These are phyloP conservation scores for Fusarium annulatum DNA, from an alignment of 2,329 filamentous ascomycete genomes.

Conservation along the genomic window DNA sequence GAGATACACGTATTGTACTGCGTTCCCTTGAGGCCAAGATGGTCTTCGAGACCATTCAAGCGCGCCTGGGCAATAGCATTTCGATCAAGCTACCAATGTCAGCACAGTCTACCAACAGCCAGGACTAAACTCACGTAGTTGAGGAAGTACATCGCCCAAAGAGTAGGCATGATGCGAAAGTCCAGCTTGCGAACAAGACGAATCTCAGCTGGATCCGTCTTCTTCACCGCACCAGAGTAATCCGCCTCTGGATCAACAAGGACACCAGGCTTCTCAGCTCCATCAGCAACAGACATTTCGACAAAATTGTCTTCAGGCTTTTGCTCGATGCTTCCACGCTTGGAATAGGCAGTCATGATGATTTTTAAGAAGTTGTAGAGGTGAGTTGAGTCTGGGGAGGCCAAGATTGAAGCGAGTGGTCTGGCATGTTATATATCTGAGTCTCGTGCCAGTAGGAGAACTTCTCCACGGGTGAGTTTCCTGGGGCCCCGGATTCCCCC, in stretches of 20 bases:
- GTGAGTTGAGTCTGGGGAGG: background rate
- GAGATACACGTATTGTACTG: constrained; percentile 51
- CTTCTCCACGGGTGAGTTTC: background rate
- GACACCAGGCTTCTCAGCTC: constrained; percentile 38
- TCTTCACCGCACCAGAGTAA: constrained; percentile 50
- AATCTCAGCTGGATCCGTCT: constrained; percentile 50
- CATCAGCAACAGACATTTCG: constrained; percentile 32
- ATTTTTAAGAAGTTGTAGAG: background rate
- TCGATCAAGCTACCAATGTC: constrained; percentile 53
- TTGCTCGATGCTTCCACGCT: constrained; percentile 38
- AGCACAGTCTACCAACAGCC: accelerated
- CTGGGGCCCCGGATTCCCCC: constrained; percentile 33
- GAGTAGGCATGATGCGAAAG: constrained; percentile 52
- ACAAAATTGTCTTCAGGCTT: constrained; percentile 42
- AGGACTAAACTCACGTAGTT: constrained; percentile 45
- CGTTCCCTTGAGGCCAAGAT: constrained; percentile 58
- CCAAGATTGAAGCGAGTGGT: background rate
- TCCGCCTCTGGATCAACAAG: constrained; percentile 41
- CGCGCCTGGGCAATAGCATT: constrained; percentile 68
- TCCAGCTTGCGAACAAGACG: constrained; percentile 53
- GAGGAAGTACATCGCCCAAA: constrained; percentile 54
- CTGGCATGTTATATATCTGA: constrained; percentile 11
- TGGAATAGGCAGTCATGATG: constrained; percentile 29
- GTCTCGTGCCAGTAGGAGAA: too few relatives aligned
- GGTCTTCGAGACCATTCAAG: constrained; percentile 63